A percentile compares a stretch with the other conserved stretches of the same genome.
Evolutionary conservation across 192 early-diverging fungal genomes (phyloP).

Genomic region (Gaertneriomyces semiglobifer): DNA sequence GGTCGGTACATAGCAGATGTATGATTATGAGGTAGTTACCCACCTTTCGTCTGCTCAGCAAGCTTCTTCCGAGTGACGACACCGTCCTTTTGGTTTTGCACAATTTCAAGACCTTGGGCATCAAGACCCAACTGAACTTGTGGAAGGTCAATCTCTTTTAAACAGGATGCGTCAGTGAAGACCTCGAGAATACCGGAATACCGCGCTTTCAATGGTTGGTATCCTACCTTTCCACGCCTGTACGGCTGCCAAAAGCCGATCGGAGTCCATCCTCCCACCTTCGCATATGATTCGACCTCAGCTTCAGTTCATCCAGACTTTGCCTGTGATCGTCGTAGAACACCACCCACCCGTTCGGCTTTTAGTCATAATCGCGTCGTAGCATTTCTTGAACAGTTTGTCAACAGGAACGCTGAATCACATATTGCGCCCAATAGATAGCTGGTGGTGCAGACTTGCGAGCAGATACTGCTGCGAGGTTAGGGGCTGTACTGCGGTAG

Average conservation of each 20-base stretch:
- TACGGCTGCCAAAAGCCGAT: conserved; percentile 17
- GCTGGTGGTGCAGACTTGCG: too few relatives aligned
- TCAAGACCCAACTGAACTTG: conserved; percentile 71
- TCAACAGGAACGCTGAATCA: too few relatives aligned
- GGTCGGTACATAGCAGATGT: not conserved
- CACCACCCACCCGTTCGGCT: too few relatives aligned
- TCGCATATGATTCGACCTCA: too few relatives aligned
- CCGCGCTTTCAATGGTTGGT: not conserved
- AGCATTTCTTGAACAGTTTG: too few relatives aligned
- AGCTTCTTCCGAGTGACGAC: conserved; percentile 73
- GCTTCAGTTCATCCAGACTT: too few relatives aligned
- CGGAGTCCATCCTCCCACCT: conserved; percentile 15
- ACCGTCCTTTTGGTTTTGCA: conserved; percentile 81
- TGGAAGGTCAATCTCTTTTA: conserved; percentile 64
- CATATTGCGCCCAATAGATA: too few relatives aligned
- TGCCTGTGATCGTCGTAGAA: too few relatives aligned
- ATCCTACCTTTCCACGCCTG: conserved; percentile 30
- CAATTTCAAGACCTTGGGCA: conserved; percentile 67
- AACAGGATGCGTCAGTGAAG: not conserved
- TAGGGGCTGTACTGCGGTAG: too few relatives aligned
- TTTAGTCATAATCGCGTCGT: too few relatives aligned
- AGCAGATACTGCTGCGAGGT: too few relatives aligned
- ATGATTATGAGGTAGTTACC: not conserved
- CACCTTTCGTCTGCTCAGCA: conserved; percentile 84
- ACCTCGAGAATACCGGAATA: not conserved